phyloP scores from a whole-genome alignment of 179 eudicot genomes.

The Patellifolia procumbens region DNA sequence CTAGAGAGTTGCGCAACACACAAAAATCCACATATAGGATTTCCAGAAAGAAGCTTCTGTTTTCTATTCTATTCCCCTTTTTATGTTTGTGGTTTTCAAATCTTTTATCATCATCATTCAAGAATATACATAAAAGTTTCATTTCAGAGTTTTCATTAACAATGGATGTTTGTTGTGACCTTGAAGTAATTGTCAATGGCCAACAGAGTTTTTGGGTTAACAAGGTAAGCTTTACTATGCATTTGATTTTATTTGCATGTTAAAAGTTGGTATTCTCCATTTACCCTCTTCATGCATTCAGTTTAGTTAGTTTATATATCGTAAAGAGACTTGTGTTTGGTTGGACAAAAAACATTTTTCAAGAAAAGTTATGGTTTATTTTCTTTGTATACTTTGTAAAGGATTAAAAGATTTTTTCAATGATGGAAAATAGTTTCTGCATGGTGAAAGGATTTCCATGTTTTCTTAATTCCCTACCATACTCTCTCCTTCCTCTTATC shows the following conservation, averaged over 20 bases:
- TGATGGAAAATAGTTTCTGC: too few species aligned
- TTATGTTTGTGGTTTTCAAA: constrained; percentile 1
- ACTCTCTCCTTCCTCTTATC: too few species aligned
- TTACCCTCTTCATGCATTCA: neutral
- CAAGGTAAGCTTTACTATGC: constrained; percentile 25
- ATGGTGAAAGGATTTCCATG: too few species aligned
- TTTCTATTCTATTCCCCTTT: constrained; percentile 12
- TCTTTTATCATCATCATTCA: constrained; percentile 8
- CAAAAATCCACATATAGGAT: constrained; percentile 7
- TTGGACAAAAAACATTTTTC: too few species aligned
- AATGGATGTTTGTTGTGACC: constrained; percentile 33
- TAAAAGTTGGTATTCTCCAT: neutral
- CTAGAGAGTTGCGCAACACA: constrained; percentile 11
- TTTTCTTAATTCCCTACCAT: too few species aligned
- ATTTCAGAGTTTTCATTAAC: neutral
- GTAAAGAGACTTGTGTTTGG: too few species aligned
- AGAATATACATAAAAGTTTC: neutral
- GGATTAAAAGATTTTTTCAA: too few species aligned
- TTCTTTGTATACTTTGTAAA: too few species aligned
- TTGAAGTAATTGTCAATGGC: constrained; percentile 41
- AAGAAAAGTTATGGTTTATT: too few species aligned
- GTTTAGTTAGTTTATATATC: too few species aligned
- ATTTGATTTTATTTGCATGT: neutral
- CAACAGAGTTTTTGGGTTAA: constrained; percentile 35
- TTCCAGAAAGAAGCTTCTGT: constrained; percentile 33